Evolutionary conservation across 176 grass and related monocot species (phyloP).

Genomic region (Miscanthus lutarioriparius): DNA sequence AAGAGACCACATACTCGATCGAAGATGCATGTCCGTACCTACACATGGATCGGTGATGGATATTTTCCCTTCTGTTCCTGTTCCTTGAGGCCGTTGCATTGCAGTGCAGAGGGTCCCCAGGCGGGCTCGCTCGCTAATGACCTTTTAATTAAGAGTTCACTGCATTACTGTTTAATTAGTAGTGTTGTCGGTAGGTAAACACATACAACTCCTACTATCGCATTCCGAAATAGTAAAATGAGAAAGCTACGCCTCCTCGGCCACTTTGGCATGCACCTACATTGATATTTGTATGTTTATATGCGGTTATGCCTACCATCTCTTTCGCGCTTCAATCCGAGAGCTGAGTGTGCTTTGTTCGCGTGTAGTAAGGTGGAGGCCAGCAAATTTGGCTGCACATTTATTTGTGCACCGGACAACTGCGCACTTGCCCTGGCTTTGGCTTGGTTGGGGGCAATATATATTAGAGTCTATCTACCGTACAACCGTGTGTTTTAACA

Average conservation of each 20-base stretch:
- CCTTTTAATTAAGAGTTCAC: neutral
- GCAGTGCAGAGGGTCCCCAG: neutral
- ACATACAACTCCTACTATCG: neutral
- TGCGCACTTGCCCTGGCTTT: too few species aligned
- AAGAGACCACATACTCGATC: neutral
- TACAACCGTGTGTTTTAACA: too few species aligned
- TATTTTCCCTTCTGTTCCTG: neutral
- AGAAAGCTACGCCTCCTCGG: conserved; percentile 8
- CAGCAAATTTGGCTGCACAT: too few species aligned
- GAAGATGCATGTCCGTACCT: neutral
- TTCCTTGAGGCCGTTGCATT: neutral
- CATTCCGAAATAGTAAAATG: neutral
- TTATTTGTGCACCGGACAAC: too few species aligned
- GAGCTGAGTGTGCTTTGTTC: neutral
- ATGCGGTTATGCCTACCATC: neutral
- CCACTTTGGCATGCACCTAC: neutral
- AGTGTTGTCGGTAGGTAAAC: neutral
- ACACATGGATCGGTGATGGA: neutral
- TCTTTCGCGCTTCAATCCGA: neutral
- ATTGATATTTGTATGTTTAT: neutral
- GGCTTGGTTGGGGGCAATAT: too few species aligned
- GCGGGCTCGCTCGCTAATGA: neutral
- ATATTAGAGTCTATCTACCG: too few species aligned
- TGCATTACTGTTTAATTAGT: too few species aligned
- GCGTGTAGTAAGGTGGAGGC: too few species aligned